phyloP scores from a whole-genome alignment of 176 grass and related monocot genomes.

The Alloteropsis semialata region DNA sequence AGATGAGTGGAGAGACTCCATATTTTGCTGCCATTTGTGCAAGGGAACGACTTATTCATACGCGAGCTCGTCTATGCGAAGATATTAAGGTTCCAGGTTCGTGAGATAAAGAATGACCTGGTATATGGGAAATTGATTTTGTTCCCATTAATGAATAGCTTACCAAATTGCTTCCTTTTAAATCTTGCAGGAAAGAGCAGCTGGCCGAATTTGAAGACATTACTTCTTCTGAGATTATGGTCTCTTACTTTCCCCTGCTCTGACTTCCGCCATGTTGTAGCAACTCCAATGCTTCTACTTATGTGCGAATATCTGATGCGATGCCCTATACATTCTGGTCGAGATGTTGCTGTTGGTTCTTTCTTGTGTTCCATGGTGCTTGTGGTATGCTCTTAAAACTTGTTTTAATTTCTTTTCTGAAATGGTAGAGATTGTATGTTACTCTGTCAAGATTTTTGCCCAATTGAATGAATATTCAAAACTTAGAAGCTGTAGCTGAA shows the following conservation, averaged over 20 bases:
- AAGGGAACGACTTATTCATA: conserved; percentile 69
- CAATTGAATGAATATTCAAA: background rate
- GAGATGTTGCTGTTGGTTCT: conserved; percentile 79
- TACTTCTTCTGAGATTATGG: conserved; percentile 90
- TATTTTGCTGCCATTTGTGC: conserved; percentile 98
- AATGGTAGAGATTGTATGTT: conserved; percentile 9
- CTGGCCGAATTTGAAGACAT: conserved; percentile 89
- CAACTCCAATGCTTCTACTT: conserved; percentile 82
- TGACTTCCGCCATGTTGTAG: conserved; percentile 83
- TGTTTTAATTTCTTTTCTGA: background rate
- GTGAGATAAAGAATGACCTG: conserved; percentile 15
- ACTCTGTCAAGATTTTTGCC: background rate
- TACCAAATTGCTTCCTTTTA: conserved; percentile 6
- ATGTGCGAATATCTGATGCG: conserved; percentile 93
- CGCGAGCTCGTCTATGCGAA: conserved; percentile 62
- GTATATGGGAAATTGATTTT: conserved; percentile 33
- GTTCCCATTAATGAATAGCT: background rate
- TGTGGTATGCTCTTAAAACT: conserved; percentile 48
- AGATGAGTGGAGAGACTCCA: conserved; percentile 91
- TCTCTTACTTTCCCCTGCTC: conserved; percentile 87
- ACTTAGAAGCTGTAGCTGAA: background rate
- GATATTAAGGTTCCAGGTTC: conserved; percentile 82
- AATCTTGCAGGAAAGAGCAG: conserved; percentile 66
- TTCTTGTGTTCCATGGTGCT: conserved; percentile 94
- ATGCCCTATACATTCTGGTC: conserved; percentile 75